phyloP scores from a whole-genome alignment of 2,329 filamentous ascomycete species.

The Alternaria ventricosa region DNA sequence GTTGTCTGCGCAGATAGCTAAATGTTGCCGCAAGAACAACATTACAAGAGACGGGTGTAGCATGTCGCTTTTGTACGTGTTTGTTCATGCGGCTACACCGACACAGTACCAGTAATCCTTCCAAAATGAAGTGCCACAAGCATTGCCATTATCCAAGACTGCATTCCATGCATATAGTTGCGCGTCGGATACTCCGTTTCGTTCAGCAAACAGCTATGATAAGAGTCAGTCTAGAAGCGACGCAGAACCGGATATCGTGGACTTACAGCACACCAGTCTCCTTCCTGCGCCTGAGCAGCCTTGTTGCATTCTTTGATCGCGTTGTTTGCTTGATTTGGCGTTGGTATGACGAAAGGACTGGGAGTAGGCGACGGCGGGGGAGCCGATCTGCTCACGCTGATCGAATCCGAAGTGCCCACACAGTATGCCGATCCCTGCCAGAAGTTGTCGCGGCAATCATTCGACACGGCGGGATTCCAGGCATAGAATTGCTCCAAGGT shows the following conservation, averaged over 20 bases:
- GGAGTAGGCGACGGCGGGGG: not conserved
- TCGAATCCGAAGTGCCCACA: slow-evolving; percentile 2
- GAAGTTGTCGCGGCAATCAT: not conserved
- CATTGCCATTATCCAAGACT: no score
- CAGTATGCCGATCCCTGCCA: not conserved
- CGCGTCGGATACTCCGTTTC: no score
- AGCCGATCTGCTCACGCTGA: slow-evolving; percentile 1
- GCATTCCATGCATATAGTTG: no score
- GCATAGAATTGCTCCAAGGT: not conserved
- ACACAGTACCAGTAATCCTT: no score
- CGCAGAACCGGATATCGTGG: not conserved
- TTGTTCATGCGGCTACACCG: no score
- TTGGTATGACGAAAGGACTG: not conserved
- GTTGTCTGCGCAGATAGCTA: no score
- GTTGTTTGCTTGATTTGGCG: slow-evolving; percentile 2
- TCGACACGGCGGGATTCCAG: slow-evolving; percentile 3
- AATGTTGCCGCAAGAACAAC: no score
- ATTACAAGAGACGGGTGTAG: no score
- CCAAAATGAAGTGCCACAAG: no score
- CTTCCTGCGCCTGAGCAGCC: not conserved
- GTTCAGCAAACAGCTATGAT: no score
- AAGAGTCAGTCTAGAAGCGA: no score
- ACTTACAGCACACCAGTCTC: slow-evolving; percentile 1
- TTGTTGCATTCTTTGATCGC: slow-evolving; percentile 1
- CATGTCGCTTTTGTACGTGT: no score